phyloP scores from a whole-genome alignment of 2,329 filamentous ascomycete species.

The Rhynchosporium agropyri region DNA sequence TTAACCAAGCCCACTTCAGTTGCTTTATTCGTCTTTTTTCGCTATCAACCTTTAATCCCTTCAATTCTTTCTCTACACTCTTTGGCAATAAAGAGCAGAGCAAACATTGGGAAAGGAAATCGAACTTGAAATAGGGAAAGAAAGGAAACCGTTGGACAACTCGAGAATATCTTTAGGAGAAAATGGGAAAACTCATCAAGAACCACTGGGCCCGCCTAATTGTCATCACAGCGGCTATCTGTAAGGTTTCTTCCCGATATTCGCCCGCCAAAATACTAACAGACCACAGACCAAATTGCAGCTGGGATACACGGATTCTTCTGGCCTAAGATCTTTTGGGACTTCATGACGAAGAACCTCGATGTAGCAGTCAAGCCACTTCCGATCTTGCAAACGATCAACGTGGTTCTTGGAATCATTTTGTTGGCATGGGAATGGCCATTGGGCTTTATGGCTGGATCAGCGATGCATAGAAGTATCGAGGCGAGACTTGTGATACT shows the following conservation, averaged over 20 bases:
- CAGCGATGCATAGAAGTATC: slow-evolving; percentile 80
- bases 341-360: slow-evolving; percentile 89
- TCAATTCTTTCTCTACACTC: slow-evolving; percentile 28
- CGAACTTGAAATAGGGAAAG: slow-evolving; percentile 11
- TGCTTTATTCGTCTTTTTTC: slow-evolving; percentile 29
- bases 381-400: slow-evolving; percentile 88
- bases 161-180: slow-evolving; percentile 24
- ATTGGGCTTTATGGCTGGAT: slow-evolving; percentile 73
- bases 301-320: slow-evolving; percentile 88
- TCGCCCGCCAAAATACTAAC: slow-evolving; percentile 23
- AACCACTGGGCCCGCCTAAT: slow-evolving; percentile 98
- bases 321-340: slow-evolving; percentile 99
- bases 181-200: slow-evolving; percentile 96
- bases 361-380: slow-evolving; percentile 83
- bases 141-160: slow-evolving; percentile 14
- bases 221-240: slow-evolving; percentile 75
- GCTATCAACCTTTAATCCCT: slow-evolving; percentile 36
- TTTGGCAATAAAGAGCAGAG: slow-evolving; percentile 21
- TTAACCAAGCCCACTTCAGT: slow-evolving; percentile 37
- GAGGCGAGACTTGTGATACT: slow-evolving; percentile 82
- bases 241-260: slow-evolving; percentile 42
- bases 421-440: slow-evolving; percentile 93
- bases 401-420: slow-evolving; percentile 77
- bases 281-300: slow-evolving; percentile 73
- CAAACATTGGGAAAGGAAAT: slow-evolving; percentile 15